Percentiles rank a stretch among this genome's conserved stretches.
Evolutionary conservation across 306 rosid genomes (phyloP).

Genomic region (Canavalia gladiata): DNA sequence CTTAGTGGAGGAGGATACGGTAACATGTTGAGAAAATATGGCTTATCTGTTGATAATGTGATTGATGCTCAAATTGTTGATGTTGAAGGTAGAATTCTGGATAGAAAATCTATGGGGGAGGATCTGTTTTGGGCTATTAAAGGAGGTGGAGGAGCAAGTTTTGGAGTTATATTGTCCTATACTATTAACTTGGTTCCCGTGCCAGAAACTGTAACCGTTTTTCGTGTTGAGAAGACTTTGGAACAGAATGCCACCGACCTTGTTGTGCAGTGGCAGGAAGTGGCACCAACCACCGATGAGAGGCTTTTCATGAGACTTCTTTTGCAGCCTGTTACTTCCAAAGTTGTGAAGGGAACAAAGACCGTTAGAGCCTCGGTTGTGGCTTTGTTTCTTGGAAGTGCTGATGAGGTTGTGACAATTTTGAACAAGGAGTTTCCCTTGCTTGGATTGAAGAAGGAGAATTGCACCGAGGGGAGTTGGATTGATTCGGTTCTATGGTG

Average conservation of each 20-base stretch:
- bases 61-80: slow-evolving; percentile 53
- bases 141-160: slow-evolving; percentile 59
- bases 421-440: slow-evolving; percentile 50
- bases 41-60: slow-evolving; percentile 45
- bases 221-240: slow-evolving; percentile 34
- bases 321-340: slow-evolving; percentile 49
- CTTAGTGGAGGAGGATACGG: slow-evolving; percentile 58
- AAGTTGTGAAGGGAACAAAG: slow-evolving; percentile 26
- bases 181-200: slow-evolving; percentile 48
- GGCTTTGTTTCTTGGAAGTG: slow-evolving; percentile 51
- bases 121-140: slow-evolving; percentile 53
- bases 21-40: slow-evolving; percentile 49
- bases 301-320: slow-evolving; percentile 56
- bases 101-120: slow-evolving; percentile 54
- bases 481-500: slow-evolving; percentile 57
- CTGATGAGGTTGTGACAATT: slow-evolving; percentile 47
- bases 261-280: slow-evolving; percentile 59
- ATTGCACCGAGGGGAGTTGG: slow-evolving; percentile 54
- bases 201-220: slow-evolving; percentile 50
- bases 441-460: slow-evolving; percentile 44
- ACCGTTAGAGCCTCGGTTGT: slow-evolving; percentile 47
- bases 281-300: slow-evolving; percentile 51
- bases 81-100: slow-evolving; percentile 44
- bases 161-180: slow-evolving; percentile 54
- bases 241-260: slow-evolving; percentile 55